Evolutionary conservation across 2,329 filamentous ascomycete genomes (phyloP).

Genomic region (Colletotrichum chrysophilum): DNA sequence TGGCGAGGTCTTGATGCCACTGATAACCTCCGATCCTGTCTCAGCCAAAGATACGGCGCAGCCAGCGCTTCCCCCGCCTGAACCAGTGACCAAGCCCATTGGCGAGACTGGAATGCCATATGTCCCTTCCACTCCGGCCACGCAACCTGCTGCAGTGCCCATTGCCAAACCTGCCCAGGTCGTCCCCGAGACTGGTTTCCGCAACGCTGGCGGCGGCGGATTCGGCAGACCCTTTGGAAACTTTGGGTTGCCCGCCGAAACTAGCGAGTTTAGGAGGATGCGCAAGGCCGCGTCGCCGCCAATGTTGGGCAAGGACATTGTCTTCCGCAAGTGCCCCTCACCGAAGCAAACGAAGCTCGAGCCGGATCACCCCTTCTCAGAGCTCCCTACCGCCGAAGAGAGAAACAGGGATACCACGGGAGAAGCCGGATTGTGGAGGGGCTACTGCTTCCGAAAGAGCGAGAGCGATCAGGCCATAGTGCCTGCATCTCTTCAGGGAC

Average conservation of each 20-base stretch:
- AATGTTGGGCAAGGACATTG: conserved; percentile 84
- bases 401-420: conserved; percentile 61
- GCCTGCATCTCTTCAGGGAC: conserved; percentile 48
- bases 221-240: conserved; percentile 51
- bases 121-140: background rate
- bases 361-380: conserved; percentile 69
- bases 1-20: conserved; percentile 21
- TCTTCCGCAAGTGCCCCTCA: conserved; percentile 81
- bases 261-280: conserved; percentile 48
- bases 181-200: conserved; percentile 47
- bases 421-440: conserved; percentile 76
- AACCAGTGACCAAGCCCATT: background rate
- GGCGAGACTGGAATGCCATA: conserved; percentile 12
- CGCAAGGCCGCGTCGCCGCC: conserved; percentile 71
- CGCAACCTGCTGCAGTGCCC: conserved; percentile 20
- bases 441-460: conserved; percentile 62
- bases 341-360: conserved; percentile 87
- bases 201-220: conserved; percentile 33
- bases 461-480: conserved; percentile 41
- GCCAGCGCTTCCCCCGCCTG: conserved; percentile 7
- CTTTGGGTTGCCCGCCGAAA: conserved; percentile 34
- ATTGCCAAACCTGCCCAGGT: conserved; percentile 34
- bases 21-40: conserved; percentile 2
- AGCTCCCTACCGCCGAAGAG: conserved; percentile 49
- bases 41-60: background rate